These are phyloP conservation scores for Boehmeria nivea DNA, from an alignment of 306 rosid species.

Conservation along the genomic window DNA sequence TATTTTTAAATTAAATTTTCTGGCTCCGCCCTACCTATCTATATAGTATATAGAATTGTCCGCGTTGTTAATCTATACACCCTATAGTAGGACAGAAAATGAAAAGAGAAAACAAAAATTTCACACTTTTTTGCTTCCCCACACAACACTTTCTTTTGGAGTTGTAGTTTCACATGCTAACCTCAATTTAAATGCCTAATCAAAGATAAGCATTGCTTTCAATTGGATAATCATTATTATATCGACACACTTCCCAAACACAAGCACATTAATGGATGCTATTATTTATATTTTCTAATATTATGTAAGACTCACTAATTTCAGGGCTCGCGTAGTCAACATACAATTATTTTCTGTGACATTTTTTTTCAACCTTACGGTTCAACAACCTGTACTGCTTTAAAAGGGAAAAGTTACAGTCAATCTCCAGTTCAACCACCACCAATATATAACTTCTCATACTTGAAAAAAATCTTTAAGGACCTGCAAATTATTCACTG, in stretches of 20 bases:
- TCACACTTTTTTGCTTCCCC: neutral
- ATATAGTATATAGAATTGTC: too few species aligned
- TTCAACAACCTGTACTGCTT: conserved; percentile 19
- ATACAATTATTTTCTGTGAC: neutral
- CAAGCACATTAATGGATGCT: neutral
- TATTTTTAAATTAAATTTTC: too few species aligned
- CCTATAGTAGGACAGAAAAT: conserved; percentile 1
- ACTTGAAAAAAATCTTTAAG: too few species aligned
- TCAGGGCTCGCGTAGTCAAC: conserved; percentile 1
- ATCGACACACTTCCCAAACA: neutral
- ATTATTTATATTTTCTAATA: neutral
- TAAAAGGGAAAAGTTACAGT: too few species aligned
- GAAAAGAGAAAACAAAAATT: neutral
- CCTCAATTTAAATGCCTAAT: conserved; percentile 5
- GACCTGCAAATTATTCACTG: too few species aligned
- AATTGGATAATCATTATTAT: conserved; percentile 7
- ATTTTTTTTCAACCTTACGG: conserved; percentile 15
- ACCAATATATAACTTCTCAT: neutral
- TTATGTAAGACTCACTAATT: too few species aligned
- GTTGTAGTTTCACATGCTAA: conserved; percentile 7
- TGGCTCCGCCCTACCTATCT: too few species aligned
- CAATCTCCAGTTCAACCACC: conserved; percentile 39
- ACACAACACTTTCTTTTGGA: neutral
- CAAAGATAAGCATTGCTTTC: neutral
- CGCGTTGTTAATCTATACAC: too few species aligned